A percentile compares a stretch with the other conserved stretches of the same genome.
Conservation (phyloP, 2,329 filamentous ascomycete genomes). For the Fusarium nematophilum region DNA sequence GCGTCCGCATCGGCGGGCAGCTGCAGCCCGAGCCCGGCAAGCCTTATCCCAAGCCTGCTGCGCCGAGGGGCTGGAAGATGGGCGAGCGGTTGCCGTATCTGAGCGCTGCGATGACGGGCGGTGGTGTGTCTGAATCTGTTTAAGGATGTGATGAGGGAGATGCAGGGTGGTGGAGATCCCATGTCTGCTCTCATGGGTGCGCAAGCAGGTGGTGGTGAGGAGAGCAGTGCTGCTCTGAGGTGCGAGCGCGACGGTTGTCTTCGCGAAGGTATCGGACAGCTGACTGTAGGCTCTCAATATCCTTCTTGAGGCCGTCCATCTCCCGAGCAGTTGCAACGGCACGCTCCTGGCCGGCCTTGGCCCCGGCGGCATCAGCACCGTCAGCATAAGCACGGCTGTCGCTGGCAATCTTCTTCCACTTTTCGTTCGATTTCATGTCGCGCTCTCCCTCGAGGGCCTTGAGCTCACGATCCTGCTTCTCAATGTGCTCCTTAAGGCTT, state of each 20-base stretch:
- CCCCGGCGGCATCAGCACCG: conserved; percentile 60
- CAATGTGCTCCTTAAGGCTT: conserved; percentile 71
- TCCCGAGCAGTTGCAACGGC: conserved; percentile 78
- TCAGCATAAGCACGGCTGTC: conserved; percentile 68
- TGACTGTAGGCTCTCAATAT: conserved; percentile 73
- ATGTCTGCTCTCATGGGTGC: conserved; percentile 58
- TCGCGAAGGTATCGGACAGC: conserved; percentile 76
- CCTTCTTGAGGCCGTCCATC: conserved; percentile 76
- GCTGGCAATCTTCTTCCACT: conserved; percentile 77
- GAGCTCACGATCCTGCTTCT: conserved; percentile 75
- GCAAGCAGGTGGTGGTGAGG: conserved; percentile 46
- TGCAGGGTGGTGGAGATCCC: conserved; percentile 67
- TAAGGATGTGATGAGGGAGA: conserved; percentile 97
- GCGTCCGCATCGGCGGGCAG: conserved; percentile 78
- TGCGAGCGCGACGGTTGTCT: conserved; percentile 72
- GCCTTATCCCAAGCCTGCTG: conserved; percentile 76
- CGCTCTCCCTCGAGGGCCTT: conserved; percentile 72
- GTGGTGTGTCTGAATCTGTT: conserved; percentile 94
- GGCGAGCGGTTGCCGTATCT: conserved; percentile 85
- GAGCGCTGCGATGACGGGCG: conserved; percentile 89
- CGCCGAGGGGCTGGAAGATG: conserved; percentile 93
- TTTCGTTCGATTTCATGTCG: no score
- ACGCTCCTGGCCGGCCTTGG: conserved; percentile 71
- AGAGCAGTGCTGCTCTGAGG: conserved; percentile 62
- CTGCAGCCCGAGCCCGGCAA: conserved; percentile 71